Evolutionary conservation across 2,329 filamentous ascomycete species (phyloP), one percentile per base, ranked within the genome.

Genomic region (Ciborinia camelliae): DNA sequence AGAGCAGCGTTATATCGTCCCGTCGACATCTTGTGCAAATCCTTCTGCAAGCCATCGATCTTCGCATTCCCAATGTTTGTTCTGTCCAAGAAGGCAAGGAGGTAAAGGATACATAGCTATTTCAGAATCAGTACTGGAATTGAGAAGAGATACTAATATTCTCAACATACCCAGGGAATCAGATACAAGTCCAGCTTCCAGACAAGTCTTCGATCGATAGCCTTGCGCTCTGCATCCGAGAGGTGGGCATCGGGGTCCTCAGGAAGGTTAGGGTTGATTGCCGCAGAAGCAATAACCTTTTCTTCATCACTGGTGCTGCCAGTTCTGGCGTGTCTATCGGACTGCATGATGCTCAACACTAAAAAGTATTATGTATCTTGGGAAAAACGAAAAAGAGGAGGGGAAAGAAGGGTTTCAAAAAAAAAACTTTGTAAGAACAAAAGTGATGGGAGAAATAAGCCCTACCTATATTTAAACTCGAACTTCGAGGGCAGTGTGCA

Each of bases 51-150:
- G 1, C 82, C 81, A 32, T 83, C 83, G 65, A 88, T 83, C 68
- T 86, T 87, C 45, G 85, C 91, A 77, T 82, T 95, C 48, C 90
- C 90, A 66, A 95, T 92, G 72, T 95, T 94, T 32, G 91, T 93
- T 23, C 88, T 81, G 73, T 89, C 86, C 55, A 92, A 81, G 74
- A 92, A 92, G 66, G 87, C 88, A 62, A 91, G 81, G 1, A 92
- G 81, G 71, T 92, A 92, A 45, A 92, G 81, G 50, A 91, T 91
- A 65, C 86, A 88, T 18, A 91, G 83, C 82, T 81, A 62, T 51
- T 26, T n/a, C 9, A 58, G 10, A 15, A 52, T 67, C 23, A 45
- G 35, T 28, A 37, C 43, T 23, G 47, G 52, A 6, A 28, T 20
- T 35, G 8, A 26, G 30, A 59, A 59, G 30, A 23, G 5, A 47